Base-by-base conservation (phyloP, 192 early-diverging fungal genomes). In the Entomortierella lignicola region DNA sequence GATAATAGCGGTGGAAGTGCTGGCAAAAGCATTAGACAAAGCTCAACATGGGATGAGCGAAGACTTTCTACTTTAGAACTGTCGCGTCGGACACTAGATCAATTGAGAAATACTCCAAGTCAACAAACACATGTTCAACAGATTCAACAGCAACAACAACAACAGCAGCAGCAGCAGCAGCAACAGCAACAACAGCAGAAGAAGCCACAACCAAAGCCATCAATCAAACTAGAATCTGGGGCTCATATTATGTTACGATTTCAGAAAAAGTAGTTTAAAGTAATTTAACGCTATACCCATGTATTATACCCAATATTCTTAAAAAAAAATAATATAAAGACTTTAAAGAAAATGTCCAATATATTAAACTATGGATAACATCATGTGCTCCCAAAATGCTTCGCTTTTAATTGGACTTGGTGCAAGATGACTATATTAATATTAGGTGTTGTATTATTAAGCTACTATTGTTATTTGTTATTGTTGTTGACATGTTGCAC, bases 201-300 rank as follows among this genome's bases (percentile, higher is more conserved):
- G 25, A 6, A 42, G 6, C 39, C 6, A 42, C 39, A 42, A 42
- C 39, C 39, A 42, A 42, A 6, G 13, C 13, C 39, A 42, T 6
- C 39, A 42, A 42, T 13, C 6, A 13, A 6, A 42, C 6, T 20
- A 47, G 69, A 56, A 8, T 29, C 53, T 8, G 54, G 59, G 13
- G 23, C 70, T 2, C 70, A 72, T 57, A 64, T 72, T 23, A 59
- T 64, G 42, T 44, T 59, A 23, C 61, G 70, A 18, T 58, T 72
- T 15, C 56, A 60, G 1, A 56, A 59, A 48, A 64, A 52, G 64
- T 64, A 64, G 4, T 31, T 31, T 15, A 47, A 20, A 15, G 18
- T 61, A 27, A 20, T 47, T 4, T 47, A 47, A 12, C 20, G 17
- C 8, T 47, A 20, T 47, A 37, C 34, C 34, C 34, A 37, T 37